Evolutionary conservation across 1,284 basidiomycete species (phyloP).

Genomic region (Ustilago curta): DNA sequence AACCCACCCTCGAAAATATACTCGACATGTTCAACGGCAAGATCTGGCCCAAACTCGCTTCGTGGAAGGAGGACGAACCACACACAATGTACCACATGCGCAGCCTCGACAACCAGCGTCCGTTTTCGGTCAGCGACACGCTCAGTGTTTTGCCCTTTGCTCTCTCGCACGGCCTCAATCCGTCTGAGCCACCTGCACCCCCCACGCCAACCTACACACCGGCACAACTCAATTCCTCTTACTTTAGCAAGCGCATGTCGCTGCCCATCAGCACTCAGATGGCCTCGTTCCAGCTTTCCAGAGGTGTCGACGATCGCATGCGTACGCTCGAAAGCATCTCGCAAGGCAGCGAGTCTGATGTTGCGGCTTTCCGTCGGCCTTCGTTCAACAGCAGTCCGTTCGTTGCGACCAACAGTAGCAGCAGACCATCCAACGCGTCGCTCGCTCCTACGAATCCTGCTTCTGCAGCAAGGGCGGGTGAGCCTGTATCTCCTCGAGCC

Average conservation of each 20-base stretch:
- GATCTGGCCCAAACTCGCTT: slow-evolving; percentile 84
- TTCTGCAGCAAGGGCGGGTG: slow-evolving; percentile 12
- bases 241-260: slow-evolving; percentile 59
- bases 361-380: slow-evolving; percentile 25
- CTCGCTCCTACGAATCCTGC: slow-evolving; percentile 16
- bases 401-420: slow-evolving; percentile 8
- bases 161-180: slow-evolving; percentile 60
- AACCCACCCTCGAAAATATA: slow-evolving; percentile 77
- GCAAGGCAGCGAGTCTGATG: slow-evolving; percentile 33
- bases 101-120: slow-evolving; percentile 54
- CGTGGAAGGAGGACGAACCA: slow-evolving; percentile 74
- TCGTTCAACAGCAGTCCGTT: slow-evolving; percentile 49
- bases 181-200: slow-evolving; percentile 52
- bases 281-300: slow-evolving; percentile 37
- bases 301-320: slow-evolving; percentile 30
- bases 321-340: slow-evolving; percentile 40
- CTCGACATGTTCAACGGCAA: slow-evolving; percentile 81
- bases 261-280: slow-evolving; percentile 55
- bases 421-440: slow-evolving; percentile 18
- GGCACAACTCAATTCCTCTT: slow-evolving; percentile 43
- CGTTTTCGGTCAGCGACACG: slow-evolving; percentile 37
- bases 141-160: slow-evolving; percentile 57
- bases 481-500: slow-evolving; percentile 44
- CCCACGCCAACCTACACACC: slow-evolving; percentile 55
- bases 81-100: slow-evolving; percentile 63